phyloP scores from a whole-genome alignment of 176 grass and related monocot genomes.

The Raddia distichophylla region DNA sequence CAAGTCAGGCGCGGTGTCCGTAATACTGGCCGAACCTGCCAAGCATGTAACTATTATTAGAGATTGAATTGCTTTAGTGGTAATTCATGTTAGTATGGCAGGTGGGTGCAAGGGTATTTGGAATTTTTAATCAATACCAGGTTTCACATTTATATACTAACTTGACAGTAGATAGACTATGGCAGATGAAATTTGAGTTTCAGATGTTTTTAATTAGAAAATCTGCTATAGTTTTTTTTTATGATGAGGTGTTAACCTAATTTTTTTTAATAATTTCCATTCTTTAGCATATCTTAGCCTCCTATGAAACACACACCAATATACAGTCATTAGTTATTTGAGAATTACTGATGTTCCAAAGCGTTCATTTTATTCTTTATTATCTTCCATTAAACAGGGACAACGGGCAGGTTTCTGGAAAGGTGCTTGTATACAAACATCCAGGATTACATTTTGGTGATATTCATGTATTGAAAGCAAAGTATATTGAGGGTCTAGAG shows the following conservation, averaged over 20 bases:
- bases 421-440: slow-evolving; percentile 77
- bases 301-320: slow-evolving; percentile 1
- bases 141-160: too few species aligned
- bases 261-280: too few species aligned
- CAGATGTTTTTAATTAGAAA: slow-evolving; percentile 8
- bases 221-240: neutral
- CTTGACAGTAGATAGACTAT: neutral
- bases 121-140: too few species aligned
- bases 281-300: neutral
- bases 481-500: slow-evolving; percentile 49
- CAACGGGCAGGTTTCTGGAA: slow-evolving; percentile 60
- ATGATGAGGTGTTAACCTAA: neutral
- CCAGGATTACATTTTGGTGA: slow-evolving; percentile 80
- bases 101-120: too few species aligned
- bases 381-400: slow-evolving; percentile 50
- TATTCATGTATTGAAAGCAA: slow-evolving; percentile 62
- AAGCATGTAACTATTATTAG: too few species aligned
- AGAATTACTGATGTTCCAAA: neutral
- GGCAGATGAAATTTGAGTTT: neutral
- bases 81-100: too few species aligned
- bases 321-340: neutral
- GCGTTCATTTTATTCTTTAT: neutral
- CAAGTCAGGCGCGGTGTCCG: too few species aligned
- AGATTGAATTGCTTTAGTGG: too few species aligned
- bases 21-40: too few species aligned